A percentile compares a stretch with the other conserved stretches of the same genome.
phyloP scores from a whole-genome alignment of 345 rosid species.

The Combretum micranthum region DNA sequence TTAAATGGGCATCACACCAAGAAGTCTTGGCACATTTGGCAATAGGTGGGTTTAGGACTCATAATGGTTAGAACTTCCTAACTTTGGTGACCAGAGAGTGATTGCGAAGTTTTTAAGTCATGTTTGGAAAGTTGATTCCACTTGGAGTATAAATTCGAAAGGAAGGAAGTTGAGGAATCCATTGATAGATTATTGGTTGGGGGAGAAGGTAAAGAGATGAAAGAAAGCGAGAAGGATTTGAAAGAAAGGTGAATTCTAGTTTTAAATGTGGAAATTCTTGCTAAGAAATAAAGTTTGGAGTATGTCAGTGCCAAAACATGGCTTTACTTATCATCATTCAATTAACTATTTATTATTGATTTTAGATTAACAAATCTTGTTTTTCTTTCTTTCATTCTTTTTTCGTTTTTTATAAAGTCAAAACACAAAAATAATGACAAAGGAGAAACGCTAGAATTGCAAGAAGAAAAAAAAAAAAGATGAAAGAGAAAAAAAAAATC shows the following conservation, averaged over 20 bases:
- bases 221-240: conserved; percentile 2
- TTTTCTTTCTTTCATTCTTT: no score
- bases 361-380: no score
- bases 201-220: background rate
- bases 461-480: no score
- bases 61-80: conserved; percentile 1
- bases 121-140: conserved; percentile 3
- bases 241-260: background rate
- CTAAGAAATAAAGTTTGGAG: no score
- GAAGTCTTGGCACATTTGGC: background rate
- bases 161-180: conserved; percentile 1
- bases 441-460: no score
- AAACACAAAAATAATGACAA: no score
- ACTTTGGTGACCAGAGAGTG: conserved; percentile 7
- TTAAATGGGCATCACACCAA: background rate
- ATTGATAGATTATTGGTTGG: conserved; percentile 1
- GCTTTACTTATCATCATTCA: no score
- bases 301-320: no score
- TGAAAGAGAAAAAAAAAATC: no score
- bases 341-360: no score
- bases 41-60: conserved; percentile 1
- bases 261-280: background rate
- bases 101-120: background rate
- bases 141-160: background rate
- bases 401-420: no score